Base-by-base conservation (phyloP, 352 stramenopile species). In the Phytophthora capsici region DNA sequence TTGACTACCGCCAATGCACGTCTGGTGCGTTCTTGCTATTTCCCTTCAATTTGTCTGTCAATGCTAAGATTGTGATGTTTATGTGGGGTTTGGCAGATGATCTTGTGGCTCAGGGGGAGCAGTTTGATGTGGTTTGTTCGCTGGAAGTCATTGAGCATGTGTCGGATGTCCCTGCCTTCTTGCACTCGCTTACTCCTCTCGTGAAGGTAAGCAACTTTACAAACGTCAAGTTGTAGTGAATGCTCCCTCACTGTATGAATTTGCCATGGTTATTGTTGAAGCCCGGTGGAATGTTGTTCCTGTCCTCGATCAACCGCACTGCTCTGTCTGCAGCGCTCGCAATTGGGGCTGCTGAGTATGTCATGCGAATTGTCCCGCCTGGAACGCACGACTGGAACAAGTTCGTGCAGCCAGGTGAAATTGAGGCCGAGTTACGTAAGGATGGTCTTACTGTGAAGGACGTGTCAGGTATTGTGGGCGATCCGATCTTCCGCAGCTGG, bases 61-160 rank as follows among this genome's bases (percentile, higher is more conserved):
- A 30, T 54, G 44, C 34, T 63, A 73, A 9, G 38, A 12, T 55
- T 63, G 20, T 45, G n/a, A 4, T 52, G 46, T 16, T 46, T 45
- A 36, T 43, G 23, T 45, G 32, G 5, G 5, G 19, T 20, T 20
- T 41, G 57, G 16, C 48, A 91, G 88, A 95, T 55, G 86, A 91
- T 44, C 61, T 95, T 16, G 84, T 93, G 49, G 67, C 62, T 14
- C 71, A 89, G 14, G 73, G 74, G 52, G 86, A 93, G 52, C 69
- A 86, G 45, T 94, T 94, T 28, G 84, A 95, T 51, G 68, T 95
- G n/a, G 86, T 95, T 28, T 95, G 86, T 51, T 93, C 88, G 44
- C 71, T 95, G 2, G 88, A 95, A 73, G 88, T 95, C 22, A 82
- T 95, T 49, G 88, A 95, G 57, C 88, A 95, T 47, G 88, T 95